Evolutionary conservation across 805 yeast genomes (phyloP).

Genomic region (Hanseniaspora singularis): DNA sequence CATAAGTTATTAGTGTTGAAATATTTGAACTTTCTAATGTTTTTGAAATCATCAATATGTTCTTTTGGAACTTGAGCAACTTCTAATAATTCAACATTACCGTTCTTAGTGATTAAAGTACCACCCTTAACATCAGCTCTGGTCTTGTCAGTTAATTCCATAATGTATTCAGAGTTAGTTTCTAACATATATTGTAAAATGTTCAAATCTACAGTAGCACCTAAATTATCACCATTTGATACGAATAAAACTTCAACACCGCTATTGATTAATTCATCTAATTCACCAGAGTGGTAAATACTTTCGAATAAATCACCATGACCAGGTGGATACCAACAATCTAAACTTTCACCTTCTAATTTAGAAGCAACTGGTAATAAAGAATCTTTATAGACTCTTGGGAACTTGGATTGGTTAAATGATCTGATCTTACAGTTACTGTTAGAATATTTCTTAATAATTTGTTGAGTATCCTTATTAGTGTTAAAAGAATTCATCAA

Average conservation of each 20-base stretch:
- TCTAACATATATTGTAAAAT: constrained; percentile 88
- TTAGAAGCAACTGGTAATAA: constrained; percentile 82
- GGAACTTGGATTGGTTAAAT: constrained; percentile 95
- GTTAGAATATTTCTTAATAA: constrained; percentile 92
- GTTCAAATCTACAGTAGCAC: constrained; percentile 91
- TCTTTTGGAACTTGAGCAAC: constrained; percentile 98
- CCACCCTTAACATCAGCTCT: constrained; percentile 99
- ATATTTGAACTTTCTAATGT: constrained; percentile 93
- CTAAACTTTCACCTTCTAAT: constrained; percentile 51
- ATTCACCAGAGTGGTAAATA: constrained; percentile 76
- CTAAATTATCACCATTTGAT: constrained; percentile 95
- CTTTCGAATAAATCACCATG: constrained; percentile 96
- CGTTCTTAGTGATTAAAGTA: constrained; percentile 90
- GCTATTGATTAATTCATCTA: constrained; percentile 76
- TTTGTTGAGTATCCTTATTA: constrained; percentile 85
- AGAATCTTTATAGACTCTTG: constrained; percentile 92
- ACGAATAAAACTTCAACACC: constrained; percentile 94
- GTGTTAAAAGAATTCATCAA: constrained; percentile 99
- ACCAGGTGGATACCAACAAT: constrained; percentile 99
- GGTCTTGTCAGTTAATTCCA: constrained; percentile 98
- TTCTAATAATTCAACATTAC: constrained; percentile 85
- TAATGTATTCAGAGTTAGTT: constrained; percentile 82
- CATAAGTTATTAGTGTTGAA: constrained; percentile 97
- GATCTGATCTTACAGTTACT: constrained; percentile 91
- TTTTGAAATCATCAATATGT: constrained; percentile 94